Percentiles rank a stretch among this genome's conserved stretches.
These are phyloP conservation scores for Rhytidiadelphus loreus DNA, from an alignment of 225 moss, liverwort and hornwort species.

Conservation along the genomic window DNA sequence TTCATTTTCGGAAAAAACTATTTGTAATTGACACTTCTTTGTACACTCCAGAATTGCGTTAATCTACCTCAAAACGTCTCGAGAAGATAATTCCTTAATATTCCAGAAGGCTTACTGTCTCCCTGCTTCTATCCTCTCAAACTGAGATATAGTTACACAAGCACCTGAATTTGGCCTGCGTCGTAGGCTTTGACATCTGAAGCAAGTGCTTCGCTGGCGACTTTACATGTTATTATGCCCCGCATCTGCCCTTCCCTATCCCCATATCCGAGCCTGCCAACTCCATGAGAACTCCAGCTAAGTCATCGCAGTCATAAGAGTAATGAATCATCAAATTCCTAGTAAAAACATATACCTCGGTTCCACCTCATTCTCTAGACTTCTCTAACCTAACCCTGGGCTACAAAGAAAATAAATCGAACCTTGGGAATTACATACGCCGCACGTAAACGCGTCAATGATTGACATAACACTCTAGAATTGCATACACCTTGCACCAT, in stretches of 20 bases:
- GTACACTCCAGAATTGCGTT: background rate
- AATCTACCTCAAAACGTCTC: background rate
- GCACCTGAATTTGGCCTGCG: slow-evolving; percentile 96
- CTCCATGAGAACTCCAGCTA: slow-evolving; percentile 22
- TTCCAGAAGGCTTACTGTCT: background rate
- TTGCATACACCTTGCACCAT: background rate
- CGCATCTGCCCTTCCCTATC: slow-evolving; percentile 25
- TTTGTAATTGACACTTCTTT: background rate
- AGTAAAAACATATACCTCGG: background rate
- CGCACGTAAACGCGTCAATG: background rate
- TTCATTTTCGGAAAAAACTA: background rate
- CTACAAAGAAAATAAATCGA: background rate
- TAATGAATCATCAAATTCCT: background rate
- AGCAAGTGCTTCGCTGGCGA: slow-evolving; percentile 61
- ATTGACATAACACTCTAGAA: background rate
- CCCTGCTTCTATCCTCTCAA: background rate
- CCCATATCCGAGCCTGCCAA: slow-evolving; percentile 17
- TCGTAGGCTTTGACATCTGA: slow-evolving; percentile 76
- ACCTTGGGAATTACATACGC: background rate
- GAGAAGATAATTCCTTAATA: background rate
- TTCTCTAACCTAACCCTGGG: background rate
- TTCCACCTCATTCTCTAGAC: background rate
- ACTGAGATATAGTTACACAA: background rate
- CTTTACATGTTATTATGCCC: slow-evolving; percentile 38
- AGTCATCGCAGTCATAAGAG: background rate